Evolutionary conservation across 2,329 filamentous ascomycete species (phyloP).

Genomic region (Trichoderma gracile): DNA sequence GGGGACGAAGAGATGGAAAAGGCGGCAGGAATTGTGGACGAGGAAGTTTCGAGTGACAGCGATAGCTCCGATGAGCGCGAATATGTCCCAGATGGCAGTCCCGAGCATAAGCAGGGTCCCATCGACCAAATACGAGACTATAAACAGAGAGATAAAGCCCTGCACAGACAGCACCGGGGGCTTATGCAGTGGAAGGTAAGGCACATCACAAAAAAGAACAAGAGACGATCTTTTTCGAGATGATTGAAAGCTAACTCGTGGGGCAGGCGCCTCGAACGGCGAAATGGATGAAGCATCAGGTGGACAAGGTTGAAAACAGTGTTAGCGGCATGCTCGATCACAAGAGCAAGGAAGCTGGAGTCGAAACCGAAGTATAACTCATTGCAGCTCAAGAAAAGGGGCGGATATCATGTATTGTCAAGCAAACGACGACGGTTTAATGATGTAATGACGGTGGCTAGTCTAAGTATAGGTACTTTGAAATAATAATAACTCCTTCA

Average conservation of each 20-base stretch:
- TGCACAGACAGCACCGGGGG: conserved; percentile 67
- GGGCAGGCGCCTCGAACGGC: conserved; percentile 46
- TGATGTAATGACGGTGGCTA: conserved; percentile 11
- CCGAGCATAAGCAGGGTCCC: conserved; percentile 47
- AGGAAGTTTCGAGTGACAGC: conserved; percentile 36
- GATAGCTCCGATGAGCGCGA: conserved; percentile 36
- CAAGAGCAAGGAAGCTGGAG: conserved; percentile 55
- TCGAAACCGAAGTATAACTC: conserved; percentile 69
- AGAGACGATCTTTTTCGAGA: not conserved
- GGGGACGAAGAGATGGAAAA: conserved; percentile 38
- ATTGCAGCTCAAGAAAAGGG: not conserved
- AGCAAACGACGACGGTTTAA: conserved; percentile 2
- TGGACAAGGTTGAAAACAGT: conserved; percentile 59
- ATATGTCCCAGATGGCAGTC: conserved; percentile 42
- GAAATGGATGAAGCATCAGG: conserved; percentile 55
- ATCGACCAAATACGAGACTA: conserved; percentile 59
- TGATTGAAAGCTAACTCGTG: not conserved
- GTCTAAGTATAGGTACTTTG: not conserved
- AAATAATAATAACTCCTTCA: conserved; percentile 8
- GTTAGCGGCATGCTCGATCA: conserved; percentile 60
- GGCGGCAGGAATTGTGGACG: conserved; percentile 40
- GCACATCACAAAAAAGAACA: not conserved
- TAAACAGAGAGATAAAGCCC: conserved; percentile 56
- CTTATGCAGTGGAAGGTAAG: conserved; percentile 69
- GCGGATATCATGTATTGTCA: conserved; percentile 6